Evolutionary conservation across 1,284 basidiomycete genomes (phyloP).

Genomic region (Trametes sp.): DNA sequence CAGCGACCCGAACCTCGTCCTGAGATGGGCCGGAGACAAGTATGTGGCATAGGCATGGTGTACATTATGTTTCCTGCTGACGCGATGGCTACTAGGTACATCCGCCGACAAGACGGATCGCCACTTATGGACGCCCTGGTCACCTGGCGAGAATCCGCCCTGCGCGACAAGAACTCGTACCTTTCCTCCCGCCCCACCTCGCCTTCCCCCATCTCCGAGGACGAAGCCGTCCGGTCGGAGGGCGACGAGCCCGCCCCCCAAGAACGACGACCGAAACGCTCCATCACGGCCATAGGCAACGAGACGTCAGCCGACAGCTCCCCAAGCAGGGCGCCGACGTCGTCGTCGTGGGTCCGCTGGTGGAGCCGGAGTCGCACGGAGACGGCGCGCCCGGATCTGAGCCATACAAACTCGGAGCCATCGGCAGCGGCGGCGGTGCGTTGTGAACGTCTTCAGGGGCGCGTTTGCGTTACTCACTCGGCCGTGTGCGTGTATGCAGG

Average conservation of each 20-base stretch:
- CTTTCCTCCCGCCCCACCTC: conserved; percentile 44
- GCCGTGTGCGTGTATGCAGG: neutral
- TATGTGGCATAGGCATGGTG: conserved; percentile 43
- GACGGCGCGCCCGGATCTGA: conserved; percentile 36
- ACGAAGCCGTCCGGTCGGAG: conserved; percentile 34
- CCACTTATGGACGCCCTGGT: conserved; percentile 71
- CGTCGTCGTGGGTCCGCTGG: conserved; percentile 78
- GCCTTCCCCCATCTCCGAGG: conserved; percentile 37
- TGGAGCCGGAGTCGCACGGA: conserved; percentile 66
- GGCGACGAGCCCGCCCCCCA: conserved; percentile 45
- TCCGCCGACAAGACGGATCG: conserved; percentile 67
- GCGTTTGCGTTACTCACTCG: too few species aligned
- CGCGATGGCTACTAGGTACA: conserved; percentile 53
- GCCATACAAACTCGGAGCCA: conserved; percentile 35
- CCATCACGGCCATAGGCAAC: conserved; percentile 21
- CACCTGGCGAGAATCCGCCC: conserved; percentile 63
- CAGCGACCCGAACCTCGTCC: conserved; percentile 63
- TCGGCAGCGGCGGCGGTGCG: conserved; percentile 27
- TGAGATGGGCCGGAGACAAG: conserved; percentile 71
- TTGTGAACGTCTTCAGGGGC: neutral
- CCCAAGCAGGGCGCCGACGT: conserved; percentile 55
- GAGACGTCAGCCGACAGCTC: conserved; percentile 46
- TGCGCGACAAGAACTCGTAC: conserved; percentile 44
- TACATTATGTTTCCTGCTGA: neutral
- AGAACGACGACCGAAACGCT: conserved; percentile 32